These are phyloP conservation scores for Prillingera fragicola DNA, from an alignment of 1,284 basidiomycete genomes.

Conservation along the genomic window DNA sequence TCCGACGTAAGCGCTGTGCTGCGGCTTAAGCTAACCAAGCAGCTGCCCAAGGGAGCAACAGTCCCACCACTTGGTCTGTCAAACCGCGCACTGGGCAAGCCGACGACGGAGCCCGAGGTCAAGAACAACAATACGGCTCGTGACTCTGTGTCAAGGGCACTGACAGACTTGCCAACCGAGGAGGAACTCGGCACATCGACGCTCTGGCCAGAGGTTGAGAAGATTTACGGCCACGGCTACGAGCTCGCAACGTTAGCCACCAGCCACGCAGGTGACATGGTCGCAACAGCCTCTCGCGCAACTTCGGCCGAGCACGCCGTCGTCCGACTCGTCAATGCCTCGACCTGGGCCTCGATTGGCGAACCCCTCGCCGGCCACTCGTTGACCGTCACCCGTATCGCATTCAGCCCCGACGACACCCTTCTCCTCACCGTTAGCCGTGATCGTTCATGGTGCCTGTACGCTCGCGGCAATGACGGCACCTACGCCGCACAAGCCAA, in stretches of 20 bases:
- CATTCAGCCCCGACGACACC: slow-evolving; percentile 77
- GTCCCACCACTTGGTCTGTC: slow-evolving; percentile 72
- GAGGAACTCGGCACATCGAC: slow-evolving; percentile 70
- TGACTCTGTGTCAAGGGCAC: slow-evolving; percentile 42
- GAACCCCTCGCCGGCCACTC: slow-evolving; percentile 61
- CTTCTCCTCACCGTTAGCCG: slow-evolving; percentile 78
- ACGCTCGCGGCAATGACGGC: slow-evolving; percentile 48
- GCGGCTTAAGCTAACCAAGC: slow-evolving; percentile 6
- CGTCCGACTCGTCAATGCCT: slow-evolving; percentile 73
- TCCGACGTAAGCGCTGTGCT: slow-evolving; percentile 5
- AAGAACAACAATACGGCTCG: slow-evolving; percentile 38
- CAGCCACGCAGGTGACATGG: slow-evolving; percentile 61
- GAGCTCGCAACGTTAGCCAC: slow-evolving; percentile 78
- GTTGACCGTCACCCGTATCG: slow-evolving; percentile 82
- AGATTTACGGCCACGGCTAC: slow-evolving; percentile 96
- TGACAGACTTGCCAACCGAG: slow-evolving; percentile 51
- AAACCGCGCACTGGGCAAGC: slow-evolving; percentile 69
- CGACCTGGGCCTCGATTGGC: slow-evolving; percentile 54
- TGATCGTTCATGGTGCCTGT: slow-evolving; percentile 91
- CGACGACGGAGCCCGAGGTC: slow-evolving; percentile 21
- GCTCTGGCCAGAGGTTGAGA: slow-evolving; percentile 95
- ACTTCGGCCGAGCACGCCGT: slow-evolving; percentile 82
- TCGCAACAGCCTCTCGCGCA: slow-evolving; percentile 91
- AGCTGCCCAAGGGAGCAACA: slow-evolving; percentile 54
- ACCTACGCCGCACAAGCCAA: slow-evolving; percentile 56